These are phyloP conservation scores for Mycena leptocephala DNA, from an alignment of 768 basidiomycete genomes.

Conservation along the genomic window DNA sequence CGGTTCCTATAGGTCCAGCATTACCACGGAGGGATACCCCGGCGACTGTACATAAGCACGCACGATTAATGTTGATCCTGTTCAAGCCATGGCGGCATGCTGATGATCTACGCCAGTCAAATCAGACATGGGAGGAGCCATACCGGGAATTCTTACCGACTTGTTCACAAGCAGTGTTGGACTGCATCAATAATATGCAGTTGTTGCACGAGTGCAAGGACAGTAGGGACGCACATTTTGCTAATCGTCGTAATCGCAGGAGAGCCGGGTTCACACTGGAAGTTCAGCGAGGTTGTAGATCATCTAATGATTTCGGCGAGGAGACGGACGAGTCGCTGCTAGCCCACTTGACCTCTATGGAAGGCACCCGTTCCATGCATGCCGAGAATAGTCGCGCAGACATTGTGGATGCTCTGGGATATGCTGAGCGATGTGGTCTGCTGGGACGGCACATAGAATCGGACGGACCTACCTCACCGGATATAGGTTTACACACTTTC, in stretches of 20 bases:
- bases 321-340: background rate
- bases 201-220: constrained; percentile 8
- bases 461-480: background rate
- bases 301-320: background rate
- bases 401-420: background rate
- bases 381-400: background rate
- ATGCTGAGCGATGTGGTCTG: background rate
- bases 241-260: background rate
- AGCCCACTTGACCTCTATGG: background rate
- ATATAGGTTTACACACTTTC: background rate
- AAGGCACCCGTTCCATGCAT: background rate
- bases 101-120: background rate
- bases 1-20: background rate
- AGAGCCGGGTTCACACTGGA: background rate
- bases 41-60: background rate
- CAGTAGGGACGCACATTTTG: constrained; percentile 14
- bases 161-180: background rate
- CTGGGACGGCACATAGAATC: background rate
- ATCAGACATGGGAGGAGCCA: background rate
- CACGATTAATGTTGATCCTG: too few relatives aligned
- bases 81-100: too few relatives aligned
- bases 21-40: background rate
- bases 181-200: background rate
- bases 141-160: background rate
- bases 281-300: background rate